Conservation (phyloP, 2,329 filamentous ascomycete species). For the Endocalyx cinctus region DNA sequence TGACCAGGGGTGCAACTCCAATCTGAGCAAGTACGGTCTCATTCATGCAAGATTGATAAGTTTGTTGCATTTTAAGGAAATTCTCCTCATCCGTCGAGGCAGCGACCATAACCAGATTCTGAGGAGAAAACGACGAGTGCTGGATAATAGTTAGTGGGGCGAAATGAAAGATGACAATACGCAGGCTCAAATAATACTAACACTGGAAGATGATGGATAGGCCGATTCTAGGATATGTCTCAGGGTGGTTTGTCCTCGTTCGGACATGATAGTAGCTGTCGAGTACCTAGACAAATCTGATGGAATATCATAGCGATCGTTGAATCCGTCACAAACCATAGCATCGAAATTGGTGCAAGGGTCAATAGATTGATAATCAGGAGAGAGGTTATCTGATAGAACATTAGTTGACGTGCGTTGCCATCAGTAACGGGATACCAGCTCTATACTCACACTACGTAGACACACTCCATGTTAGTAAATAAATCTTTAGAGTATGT, state of each 20-base stretch:
- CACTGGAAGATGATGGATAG: no score
- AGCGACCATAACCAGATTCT: slow-evolving; percentile 28
- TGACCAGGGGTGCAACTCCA: slow-evolving; percentile 51
- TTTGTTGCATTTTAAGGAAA: slow-evolving; percentile 60
- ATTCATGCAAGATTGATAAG: slow-evolving; percentile 63
- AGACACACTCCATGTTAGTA: no score
- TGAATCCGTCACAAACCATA: slow-evolving; percentile 64
- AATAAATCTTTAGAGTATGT: no score
- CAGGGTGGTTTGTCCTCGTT: slow-evolving; percentile 53
- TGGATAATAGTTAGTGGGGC: slow-evolving; percentile 21
- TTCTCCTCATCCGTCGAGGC: slow-evolving; percentile 53
- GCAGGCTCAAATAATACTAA: no score
- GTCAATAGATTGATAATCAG: slow-evolving; percentile 58
- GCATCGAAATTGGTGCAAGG: slow-evolving; percentile 67
- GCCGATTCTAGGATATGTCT: slow-evolving; percentile 59
- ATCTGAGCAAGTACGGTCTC: slow-evolving; percentile 50
- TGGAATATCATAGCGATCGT: slow-evolving; percentile 58
- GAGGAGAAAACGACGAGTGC: slow-evolving; percentile 46
- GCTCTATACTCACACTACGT: no score
- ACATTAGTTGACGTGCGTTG: background rate
- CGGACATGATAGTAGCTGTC: slow-evolving; percentile 56
- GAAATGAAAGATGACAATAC: no score
- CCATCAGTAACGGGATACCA: background rate
- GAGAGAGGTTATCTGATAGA: slow-evolving; percentile 49
- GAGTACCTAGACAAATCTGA: slow-evolving; percentile 58